Percentiles rank a stretch among this genome's conserved stretches.
Evolutionary conservation across 2,329 filamentous ascomycete genomes (phyloP).

Genomic region (Ambrosiella cleistominuta): DNA sequence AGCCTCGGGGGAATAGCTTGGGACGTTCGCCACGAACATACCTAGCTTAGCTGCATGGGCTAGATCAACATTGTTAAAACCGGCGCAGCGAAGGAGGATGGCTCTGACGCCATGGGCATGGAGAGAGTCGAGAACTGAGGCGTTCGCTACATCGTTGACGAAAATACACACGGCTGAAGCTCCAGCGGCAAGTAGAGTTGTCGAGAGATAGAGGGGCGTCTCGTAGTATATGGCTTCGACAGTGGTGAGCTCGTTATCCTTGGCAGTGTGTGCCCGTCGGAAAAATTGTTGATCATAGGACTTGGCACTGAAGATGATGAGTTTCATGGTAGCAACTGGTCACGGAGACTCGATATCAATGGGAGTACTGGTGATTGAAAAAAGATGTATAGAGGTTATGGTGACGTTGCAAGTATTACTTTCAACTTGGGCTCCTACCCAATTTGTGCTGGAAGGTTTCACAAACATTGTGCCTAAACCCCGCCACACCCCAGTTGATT

Average conservation of each 20-base stretch:
- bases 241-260: slow-evolving; percentile 19
- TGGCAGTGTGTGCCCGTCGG: slow-evolving; percentile 23
- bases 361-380: too few species aligned
- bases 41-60: slow-evolving; percentile 33
- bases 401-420: too few species aligned
- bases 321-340: slow-evolving; percentile 27
- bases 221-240: slow-evolving; percentile 40
- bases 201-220: slow-evolving; percentile 37
- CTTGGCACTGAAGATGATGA: slow-evolving; percentile 48
- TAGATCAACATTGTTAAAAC: slow-evolving; percentile 51
- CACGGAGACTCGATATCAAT: too few species aligned
- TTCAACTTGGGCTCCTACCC: too few species aligned
- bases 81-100: slow-evolving; percentile 48
- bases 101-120: slow-evolving; percentile 33
- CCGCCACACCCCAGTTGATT: too few species aligned
- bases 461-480: too few species aligned
- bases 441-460: too few species aligned
- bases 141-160: slow-evolving; percentile 44
- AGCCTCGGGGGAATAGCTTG: slow-evolving; percentile 50
- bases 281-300: slow-evolving; percentile 43
- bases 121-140: slow-evolving; percentile 33
- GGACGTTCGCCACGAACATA: slow-evolving; percentile 47
- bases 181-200: slow-evolving; percentile 33
- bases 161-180: slow-evolving; percentile 47
- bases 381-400: too few species aligned